Evolutionary conservation across 345 rosid genomes (phyloP), one percentile per base, ranked within the genome.

Genomic region (Linum lewisii): DNA sequence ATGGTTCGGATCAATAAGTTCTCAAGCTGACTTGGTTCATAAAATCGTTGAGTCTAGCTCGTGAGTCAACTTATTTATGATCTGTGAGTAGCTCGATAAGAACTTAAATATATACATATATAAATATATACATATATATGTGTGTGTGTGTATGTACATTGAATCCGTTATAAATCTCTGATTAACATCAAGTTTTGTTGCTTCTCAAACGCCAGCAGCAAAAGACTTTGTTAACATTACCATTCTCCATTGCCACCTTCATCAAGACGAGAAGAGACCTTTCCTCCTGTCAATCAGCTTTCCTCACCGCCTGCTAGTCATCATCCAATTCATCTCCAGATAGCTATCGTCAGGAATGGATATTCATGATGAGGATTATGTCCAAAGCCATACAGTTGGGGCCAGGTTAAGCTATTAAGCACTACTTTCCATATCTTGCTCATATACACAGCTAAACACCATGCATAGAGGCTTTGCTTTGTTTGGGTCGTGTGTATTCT

Each of bases 391-490:
- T 20, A 21, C 56, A 52, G n/a, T n/a, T n/a, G n/a, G n/a, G n/a
- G n/a, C n/a, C n/a, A n/a, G 25, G 34, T 60, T 53, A 61, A 24
- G 59, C 78, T 84, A 87, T 87, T 82, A 57, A 85, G 71, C 68
- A 93, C 63, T 57, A 85, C 90, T 77, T 76, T 78, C 73, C 79
- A 75, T 72, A 93, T 89, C 76, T 86, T 90, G 74, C 82, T 76
- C 90, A 87, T 81, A 64, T 93, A 93, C 64, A 93, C 90, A 52
- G 73, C 78, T 66, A 93, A 76, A 56, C 97, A 93, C 95, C 95
- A 89, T 34, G 89, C 57, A 23, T 97, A 86, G 50, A 93, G 86
- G 66, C 97, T n/a, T n/a, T n/a, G n/a, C n/a, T n/a, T n/a, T n/a
- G n/a, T n/a, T n/a, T n/a, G n/a, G n/a, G n/a, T n/a, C n/a, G n/a